phyloP scores from a whole-genome alignment of 2,329 filamentous ascomycete genomes.

The Cladosporium colombiae region DNA sequence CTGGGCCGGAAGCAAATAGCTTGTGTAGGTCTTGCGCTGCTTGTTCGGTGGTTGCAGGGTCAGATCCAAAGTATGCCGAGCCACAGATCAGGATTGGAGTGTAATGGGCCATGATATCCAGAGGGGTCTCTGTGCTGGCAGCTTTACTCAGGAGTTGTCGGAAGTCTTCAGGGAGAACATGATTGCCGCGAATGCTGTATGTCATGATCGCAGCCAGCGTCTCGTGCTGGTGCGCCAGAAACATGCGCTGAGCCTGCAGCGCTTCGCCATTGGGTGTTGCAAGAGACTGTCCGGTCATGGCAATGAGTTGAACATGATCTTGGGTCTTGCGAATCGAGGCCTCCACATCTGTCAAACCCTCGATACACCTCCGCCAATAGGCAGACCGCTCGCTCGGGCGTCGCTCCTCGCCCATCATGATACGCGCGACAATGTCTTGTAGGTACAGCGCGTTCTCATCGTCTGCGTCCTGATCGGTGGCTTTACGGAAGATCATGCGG shows the following conservation, averaged over 20 bases:
- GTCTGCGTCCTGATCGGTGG: constrained; percentile 49
- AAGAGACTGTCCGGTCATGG: constrained; percentile 69
- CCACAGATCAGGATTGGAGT: constrained; percentile 77
- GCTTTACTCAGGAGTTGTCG: constrained; percentile 67
- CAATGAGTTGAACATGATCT: constrained; percentile 74
- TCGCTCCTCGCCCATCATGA: constrained; percentile 54
- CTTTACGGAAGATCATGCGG: constrained; percentile 65
- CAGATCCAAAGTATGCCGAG: constrained; percentile 75
- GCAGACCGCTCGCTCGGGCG: constrained; percentile 58
- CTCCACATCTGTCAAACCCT: constrained; percentile 74
- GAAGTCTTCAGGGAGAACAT: constrained; percentile 72
- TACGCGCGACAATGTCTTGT: constrained; percentile 56
- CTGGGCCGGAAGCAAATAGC: constrained; percentile 65
- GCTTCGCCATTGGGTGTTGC: constrained; percentile 70
- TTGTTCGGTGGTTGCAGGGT: constrained; percentile 67
- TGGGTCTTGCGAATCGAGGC: constrained; percentile 72
- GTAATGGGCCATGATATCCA: constrained; percentile 74
- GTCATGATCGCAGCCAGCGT: constrained; percentile 77
- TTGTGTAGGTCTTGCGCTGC: constrained; percentile 71
- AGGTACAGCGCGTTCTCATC: constrained; percentile 60
- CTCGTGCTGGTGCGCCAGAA: constrained; percentile 87
- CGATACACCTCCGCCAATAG: constrained; percentile 73
- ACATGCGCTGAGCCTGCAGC: constrained; percentile 76
- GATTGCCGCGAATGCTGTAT: constrained; percentile 74
- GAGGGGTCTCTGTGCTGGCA: constrained; percentile 73